phyloP scores from a whole-genome alignment of 2,329 filamentous ascomycete genomes.

The Fusarium graminum region DNA sequence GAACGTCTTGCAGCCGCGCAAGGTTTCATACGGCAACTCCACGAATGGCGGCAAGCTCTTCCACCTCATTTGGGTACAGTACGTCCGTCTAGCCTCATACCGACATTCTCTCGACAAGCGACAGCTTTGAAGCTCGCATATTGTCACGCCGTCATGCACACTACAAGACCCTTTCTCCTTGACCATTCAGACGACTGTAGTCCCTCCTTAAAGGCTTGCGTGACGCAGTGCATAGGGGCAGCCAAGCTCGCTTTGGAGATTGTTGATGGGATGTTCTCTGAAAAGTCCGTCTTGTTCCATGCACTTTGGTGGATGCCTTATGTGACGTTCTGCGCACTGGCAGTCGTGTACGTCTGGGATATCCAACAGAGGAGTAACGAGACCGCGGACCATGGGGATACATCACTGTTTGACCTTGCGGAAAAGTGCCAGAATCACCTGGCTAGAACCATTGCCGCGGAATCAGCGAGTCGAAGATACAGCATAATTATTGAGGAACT shows the following conservation, averaged over 20 bases:
- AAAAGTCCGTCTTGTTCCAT: slow-evolving; percentile 55
- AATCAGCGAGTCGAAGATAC: slow-evolving; percentile 27
- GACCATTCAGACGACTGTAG: slow-evolving; percentile 42
- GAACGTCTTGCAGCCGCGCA: slow-evolving; percentile 56
- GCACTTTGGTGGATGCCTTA: slow-evolving; percentile 68
- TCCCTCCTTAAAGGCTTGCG: slow-evolving; percentile 36
- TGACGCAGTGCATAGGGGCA: slow-evolving; percentile 59
- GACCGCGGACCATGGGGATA: slow-evolving; percentile 5
- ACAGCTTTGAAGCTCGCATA: slow-evolving; percentile 67
- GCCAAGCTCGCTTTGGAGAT: slow-evolving; percentile 55
- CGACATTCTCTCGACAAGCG: slow-evolving; percentile 62
- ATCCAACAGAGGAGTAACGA: slow-evolving; percentile 43
- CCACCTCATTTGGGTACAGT: slow-evolving; percentile 60
- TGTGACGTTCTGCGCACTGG: slow-evolving; percentile 66
- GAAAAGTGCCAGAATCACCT: slow-evolving; percentile 36
- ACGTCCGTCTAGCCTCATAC: slow-evolving; percentile 60
- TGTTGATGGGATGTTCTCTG: slow-evolving; percentile 57
- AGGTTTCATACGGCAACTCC: slow-evolving; percentile 55
- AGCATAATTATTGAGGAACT: slow-evolving; percentile 36
- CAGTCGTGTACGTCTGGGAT: slow-evolving; percentile 66
- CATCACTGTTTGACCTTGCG: slow-evolving; percentile 42
- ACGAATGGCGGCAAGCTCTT: slow-evolving; percentile 56
- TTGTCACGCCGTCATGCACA: slow-evolving; percentile 67
- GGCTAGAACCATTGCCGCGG: slow-evolving; percentile 13
- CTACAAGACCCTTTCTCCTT: slow-evolving; percentile 67